Conservation (phyloP, 148 eudicot genomes). For the Dianthus caryophyllus region DNA sequence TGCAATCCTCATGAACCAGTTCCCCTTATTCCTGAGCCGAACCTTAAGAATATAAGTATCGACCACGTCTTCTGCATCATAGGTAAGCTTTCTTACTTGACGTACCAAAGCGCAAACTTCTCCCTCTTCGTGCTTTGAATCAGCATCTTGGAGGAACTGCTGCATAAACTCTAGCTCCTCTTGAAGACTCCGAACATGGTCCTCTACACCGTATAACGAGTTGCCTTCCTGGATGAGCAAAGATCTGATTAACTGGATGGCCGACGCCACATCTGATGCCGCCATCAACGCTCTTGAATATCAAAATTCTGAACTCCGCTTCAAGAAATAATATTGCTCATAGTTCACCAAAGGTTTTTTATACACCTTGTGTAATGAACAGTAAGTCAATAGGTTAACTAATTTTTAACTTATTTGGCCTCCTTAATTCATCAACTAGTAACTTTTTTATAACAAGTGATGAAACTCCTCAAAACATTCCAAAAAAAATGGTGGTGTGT, state of each 20-base stretch:
- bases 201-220: constrained; percentile 1
- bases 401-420: too few relatives aligned
- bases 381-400: too few relatives aligned
- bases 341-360: too few relatives aligned
- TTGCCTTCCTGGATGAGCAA: constrained; percentile 17
- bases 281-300: neutral
- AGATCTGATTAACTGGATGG: constrained; percentile 10
- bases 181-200: constrained; percentile 13
- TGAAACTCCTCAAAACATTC: too few relatives aligned
- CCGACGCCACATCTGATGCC: too few relatives aligned
- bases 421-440: too few relatives aligned
- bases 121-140: constrained; percentile 3
- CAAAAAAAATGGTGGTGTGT: too few relatives aligned
- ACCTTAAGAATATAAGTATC: constrained; percentile 23
- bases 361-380: too few relatives aligned
- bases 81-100: constrained; percentile 21
- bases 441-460: too few relatives aligned
- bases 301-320: neutral
- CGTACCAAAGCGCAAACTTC: constrained; percentile 11
- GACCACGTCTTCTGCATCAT: too few relatives aligned
- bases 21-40: neutral
- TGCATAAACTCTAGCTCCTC: constrained; percentile 18
- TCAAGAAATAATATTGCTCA: neutral
- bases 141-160: constrained; percentile 25
- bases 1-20: constrained; percentile 6